phyloP scores from a whole-genome alignment of 257 asterid genomes.

The Solanum pinnatisectum region DNA sequence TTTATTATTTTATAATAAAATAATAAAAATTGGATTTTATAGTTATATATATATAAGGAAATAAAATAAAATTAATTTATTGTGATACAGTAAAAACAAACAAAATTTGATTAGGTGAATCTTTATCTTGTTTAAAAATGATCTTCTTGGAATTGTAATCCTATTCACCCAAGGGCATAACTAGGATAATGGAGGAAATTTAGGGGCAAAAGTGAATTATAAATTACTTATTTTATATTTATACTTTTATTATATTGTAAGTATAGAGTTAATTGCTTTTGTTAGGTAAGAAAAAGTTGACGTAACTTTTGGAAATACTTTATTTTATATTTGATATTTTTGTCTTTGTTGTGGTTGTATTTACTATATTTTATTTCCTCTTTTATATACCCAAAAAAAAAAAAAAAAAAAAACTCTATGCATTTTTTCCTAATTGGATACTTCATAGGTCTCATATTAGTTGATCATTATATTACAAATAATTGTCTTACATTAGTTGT shows the following conservation, averaged over 20 bases:
- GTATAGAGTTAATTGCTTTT: neutral
- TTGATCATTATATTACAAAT: no score
- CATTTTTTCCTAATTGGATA: no score
- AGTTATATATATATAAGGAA: neutral
- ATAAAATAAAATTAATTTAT: conserved; percentile 1
- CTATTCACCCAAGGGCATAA: neutral
- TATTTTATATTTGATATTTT: neutral
- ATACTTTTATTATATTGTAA: neutral
- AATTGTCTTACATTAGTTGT: no score
- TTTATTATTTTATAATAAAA: neutral
- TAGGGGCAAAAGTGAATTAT: neutral
- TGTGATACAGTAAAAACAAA: conserved; percentile 27
- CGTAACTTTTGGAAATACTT: neutral
- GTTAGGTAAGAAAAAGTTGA: neutral
- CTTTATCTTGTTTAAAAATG: neutral
- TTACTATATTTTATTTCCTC: neutral
- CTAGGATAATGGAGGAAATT: neutral
- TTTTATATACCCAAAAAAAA: neutral
- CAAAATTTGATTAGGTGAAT: conserved; percentile 11
- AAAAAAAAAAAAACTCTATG: no score
- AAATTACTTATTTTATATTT: neutral
- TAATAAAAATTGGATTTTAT: neutral
- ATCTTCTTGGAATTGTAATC: neutral
- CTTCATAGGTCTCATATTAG: no score
- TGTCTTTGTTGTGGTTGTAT: neutral